Evolutionary conservation across 2,329 filamentous ascomycete species (phyloP), one percentile per base, ranked within the genome.

Genomic region (Clonostachys byssicola): DNA sequence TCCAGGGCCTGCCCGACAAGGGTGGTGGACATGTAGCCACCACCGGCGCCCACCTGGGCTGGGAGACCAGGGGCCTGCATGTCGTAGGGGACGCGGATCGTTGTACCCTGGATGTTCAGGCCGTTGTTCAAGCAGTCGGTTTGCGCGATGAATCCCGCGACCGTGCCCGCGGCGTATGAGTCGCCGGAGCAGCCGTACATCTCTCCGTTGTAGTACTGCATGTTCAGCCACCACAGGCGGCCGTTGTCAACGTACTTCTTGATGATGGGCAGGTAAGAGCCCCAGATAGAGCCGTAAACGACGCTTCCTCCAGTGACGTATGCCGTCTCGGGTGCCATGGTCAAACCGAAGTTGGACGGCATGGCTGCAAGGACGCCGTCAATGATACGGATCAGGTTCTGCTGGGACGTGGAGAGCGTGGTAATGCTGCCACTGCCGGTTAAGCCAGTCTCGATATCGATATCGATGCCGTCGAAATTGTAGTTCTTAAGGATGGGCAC

Each of bases 341-440:
- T 83, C 41, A 83, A 73, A 17, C 83, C 82, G 12, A 73, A 75
- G 23, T 64, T 86, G 46, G 72, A 78, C 61, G 83, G 82, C 43
- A 80, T 74, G 52, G 73, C 47, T 6, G 54, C 61, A 16, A 66
- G 63, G n/a, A 66, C 44, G 45, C 63, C 62, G 48, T 66, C 63
- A 36, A 66, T 65, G 50, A 66, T 58, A 50, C 62, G 57, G 49
- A 66, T 63, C 34, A 66, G 53, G 54, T 66, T 66, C 38, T 53
- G 35, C 46, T 66, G 63, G 12, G 60, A 59, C 2, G 62, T 55
- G 13, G 63, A 66, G 38, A 65, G 51, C 2, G 51, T 51, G 45
- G 48, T 53, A 47, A 66, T 58, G 53, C 50, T 55, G 47, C 62
- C 62, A 50, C 56, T 62, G 53, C 58, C 59, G 13, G 17, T 54